Base-by-base conservation (phyloP, 2,329 filamentous ascomycete species). In the Colletotrichum lini region DNA sequence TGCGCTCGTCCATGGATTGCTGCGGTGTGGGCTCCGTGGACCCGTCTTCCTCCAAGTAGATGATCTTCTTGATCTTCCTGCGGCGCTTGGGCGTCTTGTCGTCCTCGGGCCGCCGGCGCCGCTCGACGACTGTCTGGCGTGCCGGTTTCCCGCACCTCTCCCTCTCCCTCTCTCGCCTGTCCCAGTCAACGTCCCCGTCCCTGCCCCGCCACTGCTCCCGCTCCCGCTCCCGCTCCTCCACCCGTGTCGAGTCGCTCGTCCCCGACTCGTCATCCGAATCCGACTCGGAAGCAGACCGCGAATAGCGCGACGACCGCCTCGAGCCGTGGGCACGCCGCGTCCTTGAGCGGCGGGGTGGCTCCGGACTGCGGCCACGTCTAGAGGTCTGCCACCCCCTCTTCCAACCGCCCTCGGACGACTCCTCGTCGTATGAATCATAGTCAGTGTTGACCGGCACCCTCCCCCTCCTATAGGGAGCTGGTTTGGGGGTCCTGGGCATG, bases 181-280 rank as follows among this genome's bases (percentile, higher is more conserved):
- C 54, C 35, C 35, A 10, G 9, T 38, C 35, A 38, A 38, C 35
- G 8, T 38, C 35, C 35, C 35, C 35, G 35, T 38, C 35, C 21
- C 52, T 63, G 21, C 59, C 65, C 54, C 64, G 70, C 67, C 67
- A 69, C 72, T 72, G 68, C 35, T 72, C 70, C 61, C 76, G 65
- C 45, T 63, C 60, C 54, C 73, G 68, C 38, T 72, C 70, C 60
- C 76, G 65, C 45, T 64, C 57, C 50, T 81, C 79, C 12, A 82
- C 81, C 23, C 76, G 75, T 8, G 80, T 80, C 40, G 79, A 80
- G n/a, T 77, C 74, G 50, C 79, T 81, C 5, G 77, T 76, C n/a
- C 79, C 80, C n/a, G 81, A 82, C 16, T 82, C 82, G 49, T 78
- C 78, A 23, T 82, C 83, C 7, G 82, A 82, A 35, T 81, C 83